Evolutionary conservation across 345 rosid genomes (phyloP).

Genomic region (Xanthoceras sorbifolium): DNA sequence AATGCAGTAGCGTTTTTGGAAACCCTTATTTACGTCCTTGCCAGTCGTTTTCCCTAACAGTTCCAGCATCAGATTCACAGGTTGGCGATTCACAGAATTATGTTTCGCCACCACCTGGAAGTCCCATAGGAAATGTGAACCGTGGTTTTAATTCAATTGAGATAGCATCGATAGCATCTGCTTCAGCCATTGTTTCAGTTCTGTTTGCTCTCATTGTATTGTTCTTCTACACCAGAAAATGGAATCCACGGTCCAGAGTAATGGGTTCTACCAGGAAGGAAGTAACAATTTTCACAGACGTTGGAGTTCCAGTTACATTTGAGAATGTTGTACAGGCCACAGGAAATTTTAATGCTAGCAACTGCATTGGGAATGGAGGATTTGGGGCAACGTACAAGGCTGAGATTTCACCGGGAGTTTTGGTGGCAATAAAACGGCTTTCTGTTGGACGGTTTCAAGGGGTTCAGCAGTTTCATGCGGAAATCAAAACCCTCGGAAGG

Average conservation of each 20-base stretch:
- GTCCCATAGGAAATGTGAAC: conserved; percentile 12
- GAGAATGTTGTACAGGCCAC: conserved; percentile 57
- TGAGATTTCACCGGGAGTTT: conserved; percentile 44
- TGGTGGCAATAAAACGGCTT: conserved; percentile 57
- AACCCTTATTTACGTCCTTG: conserved; percentile 59
- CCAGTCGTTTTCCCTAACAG: conserved; percentile 31
- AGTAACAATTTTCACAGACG: conserved; percentile 46
- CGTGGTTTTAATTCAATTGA: conserved; percentile 48
- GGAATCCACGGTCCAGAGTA: conserved; percentile 31
- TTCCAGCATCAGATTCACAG: conserved; percentile 31
- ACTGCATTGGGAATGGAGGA: conserved; percentile 66
- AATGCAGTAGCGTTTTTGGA: conserved; percentile 53
- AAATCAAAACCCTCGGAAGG: conserved; percentile 56
- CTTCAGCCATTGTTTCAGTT: conserved; percentile 57
- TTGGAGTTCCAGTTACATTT: conserved; percentile 48
- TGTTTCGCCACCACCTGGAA: conserved; percentile 22
- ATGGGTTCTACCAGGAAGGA: conserved; percentile 44
- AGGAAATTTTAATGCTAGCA: conserved; percentile 49
- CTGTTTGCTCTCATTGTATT: conserved; percentile 50
- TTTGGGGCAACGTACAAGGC: conserved; percentile 68
- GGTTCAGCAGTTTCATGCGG: conserved; percentile 52
- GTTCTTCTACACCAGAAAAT: conserved; percentile 45
- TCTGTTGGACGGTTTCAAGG: conserved; percentile 61
- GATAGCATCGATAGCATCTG: conserved; percentile 57
- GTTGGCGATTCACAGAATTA: conserved; percentile 20